Evolutionary conservation across 1,139 yeast genomes (phyloP), one percentile per base, ranked within the genome.

Genomic region (Geotrichum carabidarum): DNA sequence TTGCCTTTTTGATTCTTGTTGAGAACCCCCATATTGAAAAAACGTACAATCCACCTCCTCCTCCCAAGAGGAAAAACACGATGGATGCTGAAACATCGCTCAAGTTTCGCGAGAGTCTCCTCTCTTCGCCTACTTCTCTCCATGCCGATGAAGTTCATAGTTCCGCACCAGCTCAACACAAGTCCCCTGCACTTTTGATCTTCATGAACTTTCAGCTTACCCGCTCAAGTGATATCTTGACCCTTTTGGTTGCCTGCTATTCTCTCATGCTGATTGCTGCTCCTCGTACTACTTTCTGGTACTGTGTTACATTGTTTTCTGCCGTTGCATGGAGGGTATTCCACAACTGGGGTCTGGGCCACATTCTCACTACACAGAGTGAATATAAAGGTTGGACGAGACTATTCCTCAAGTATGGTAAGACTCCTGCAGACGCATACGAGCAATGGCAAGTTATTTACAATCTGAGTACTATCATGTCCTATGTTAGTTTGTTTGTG

Each of bases 11-110:
- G 68, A 84, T 84, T 60, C 76, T 77, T 59, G 91, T 88, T 53
- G 96, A 88, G 70, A 86, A 85, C 62, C 96, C 96, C 32, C 96
- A 88, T 69, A 88, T 88, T 63, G 91, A 86, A 59, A 86, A 86
- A 70, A 87, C 86, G 35, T 88, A 88, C 68, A 69, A 67, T 47
- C 67, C 72, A 1, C 64, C 67, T 70, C 78, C 48, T 56, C 71
- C 59, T 37, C 59, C 57, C 48, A 59, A 59, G 41, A 48, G 58
- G 14, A 56, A 56, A 32, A 42, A 48, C 32, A 56, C 58, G 1
- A 18, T 51, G 41, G 57, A 56, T 22, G n/a, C 46, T 8, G 51
- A 56, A 43, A 44, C 53, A 3, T 15, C 35, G 5, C 14, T 41
- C n/a, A 57, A 57, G 34, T 37, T 48, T 12, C 40, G 53, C 9